Evolutionary conservation across 192 early-diverging fungal species (phyloP), one percentile per base, ranked within the genome.

Genomic region (Backusella liffmaniae): DNA sequence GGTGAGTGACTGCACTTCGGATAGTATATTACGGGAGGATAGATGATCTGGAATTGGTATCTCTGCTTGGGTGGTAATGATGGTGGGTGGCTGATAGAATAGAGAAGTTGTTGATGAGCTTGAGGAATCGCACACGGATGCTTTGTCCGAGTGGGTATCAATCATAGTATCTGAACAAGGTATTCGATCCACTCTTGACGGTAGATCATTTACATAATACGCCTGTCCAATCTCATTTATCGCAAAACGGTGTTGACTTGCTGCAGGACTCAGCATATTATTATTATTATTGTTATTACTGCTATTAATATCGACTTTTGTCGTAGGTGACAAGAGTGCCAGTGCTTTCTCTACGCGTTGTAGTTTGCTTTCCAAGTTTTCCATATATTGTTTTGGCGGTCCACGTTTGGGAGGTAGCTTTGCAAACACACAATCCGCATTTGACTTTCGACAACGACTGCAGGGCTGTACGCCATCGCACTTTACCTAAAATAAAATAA

Each of bases 321-420:
- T 0, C 29, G 9, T 2, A 9, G 23, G 56, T 62, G 56, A 62
- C 1, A 62, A 12, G 23, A 62, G 56, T 62, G 23, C 23, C 3
- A 83, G 71, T n/a, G 78, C 77, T 21, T 73, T 72, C 36, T 83
- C 82, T n/a, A 83, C 73, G 10, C 69, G 73, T 29, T 70, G 75
- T 4, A 83, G 73, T 44, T 76, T 46, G 37, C 71, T 75, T 66
- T 83, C 82, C 34, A 83, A 66, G 26, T 65, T 39, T 35, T 83
- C 82, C n/a, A 83, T 77, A 44, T 83, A 83, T 68, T 83, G 82
- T n/a, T 79, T 79, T 34, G 82, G 82, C n/a, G 75, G 78, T 29
- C 75, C 82, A n/a, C 82, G 78, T 35, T 79, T 79, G 26, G 75
- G 70, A 18, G 75, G 75, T 53, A 72, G 76, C 29, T 79, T 72